Evolutionary conservation across 768 basidiomycete genomes (phyloP).

Genomic region (Mycena rosella): DNA sequence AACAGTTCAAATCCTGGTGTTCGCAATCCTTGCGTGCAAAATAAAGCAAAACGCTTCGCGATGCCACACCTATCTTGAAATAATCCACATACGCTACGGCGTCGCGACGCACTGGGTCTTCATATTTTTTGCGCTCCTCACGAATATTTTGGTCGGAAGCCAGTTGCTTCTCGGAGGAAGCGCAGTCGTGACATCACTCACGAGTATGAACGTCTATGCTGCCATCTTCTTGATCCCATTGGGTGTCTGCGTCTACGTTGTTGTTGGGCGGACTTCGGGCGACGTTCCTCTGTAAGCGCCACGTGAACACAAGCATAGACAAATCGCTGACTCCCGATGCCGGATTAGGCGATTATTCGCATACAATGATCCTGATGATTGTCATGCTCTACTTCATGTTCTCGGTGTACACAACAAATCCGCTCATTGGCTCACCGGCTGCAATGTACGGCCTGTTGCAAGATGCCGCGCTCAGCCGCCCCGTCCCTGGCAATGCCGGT

Average conservation of each 20-base stretch:
- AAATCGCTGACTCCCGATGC: too few species aligned
- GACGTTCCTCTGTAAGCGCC: conserved; percentile 61
- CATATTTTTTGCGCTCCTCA: conserved; percentile 65
- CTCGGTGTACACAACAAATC: conserved; percentile 45
- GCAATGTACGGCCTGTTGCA: conserved; percentile 61
- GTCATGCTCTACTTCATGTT: conserved; percentile 44
- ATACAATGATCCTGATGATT: conserved; percentile 39
- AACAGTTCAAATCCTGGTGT: conserved; percentile 66
- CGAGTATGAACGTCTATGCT: conserved; percentile 59
- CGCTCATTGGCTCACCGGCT: conserved; percentile 46
- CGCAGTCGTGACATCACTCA: conserved; percentile 59
- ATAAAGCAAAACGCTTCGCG: conserved; percentile 72
- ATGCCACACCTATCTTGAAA: conserved; percentile 71
- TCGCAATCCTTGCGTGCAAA: conserved; percentile 66
- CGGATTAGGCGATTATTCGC: conserved; percentile 27
- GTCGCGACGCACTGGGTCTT: conserved; percentile 62
- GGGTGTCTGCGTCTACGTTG: conserved; percentile 58
- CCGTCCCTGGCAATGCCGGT: conserved; percentile 61
- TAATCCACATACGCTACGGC: conserved; percentile 64
- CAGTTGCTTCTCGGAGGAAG: conserved; percentile 63
- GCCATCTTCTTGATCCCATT: conserved; percentile 61
- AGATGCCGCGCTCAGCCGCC: conserved; percentile 57
- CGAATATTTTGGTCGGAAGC: conserved; percentile 64
- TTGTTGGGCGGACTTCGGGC: conserved; percentile 58
- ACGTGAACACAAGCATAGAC: not conserved